Evolutionary conservation across 495 filamentous ascomycete genomes (phyloP), one percentile per base, ranked within the genome.

Genomic region (Penicillium malachiteum): DNA sequence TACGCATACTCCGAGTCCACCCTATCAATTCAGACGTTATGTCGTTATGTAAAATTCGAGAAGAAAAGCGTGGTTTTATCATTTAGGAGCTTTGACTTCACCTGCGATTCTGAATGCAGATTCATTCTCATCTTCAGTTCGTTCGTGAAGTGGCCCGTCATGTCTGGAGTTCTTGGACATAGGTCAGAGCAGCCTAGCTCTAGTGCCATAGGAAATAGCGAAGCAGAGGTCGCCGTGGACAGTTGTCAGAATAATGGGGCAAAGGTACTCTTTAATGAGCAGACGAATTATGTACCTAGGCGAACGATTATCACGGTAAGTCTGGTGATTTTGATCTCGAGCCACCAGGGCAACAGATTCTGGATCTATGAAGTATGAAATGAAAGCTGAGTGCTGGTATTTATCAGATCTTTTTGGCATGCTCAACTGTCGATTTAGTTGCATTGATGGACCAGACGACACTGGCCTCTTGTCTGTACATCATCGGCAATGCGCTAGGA

Each of bases 401-500:
- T 37, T 37, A 10, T 34, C 48, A 81, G 79, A 80, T 82, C 54
- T 82, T 82, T 54, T 62, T 83, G 33, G 78, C 78, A 16, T 83
- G 80, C 54, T 73, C 80, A n/a, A 79, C 68, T n/a, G 75, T 81
- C 52, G 79, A 83, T 51, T 52, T 83, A 18, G 50, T 83, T 30
- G 76, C 80, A 5, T 67, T 81, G 57, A 81, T 81, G 68, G 80
- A 81, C 62, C 78, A 82, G 63, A 83, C 80, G 3, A 81, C 77
- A 6, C 62, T 83, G 21, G 79, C 79, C 0, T 69, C 75, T 30
- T 79, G 76, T 69, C 65, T 81, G 31, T 77, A 77, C 12, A 79
- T 80, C 54, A 76, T 83, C 38, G 72, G 74, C 7, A 76, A 74
- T 52, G 67, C 76, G 0, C 56, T 83, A 1, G 67, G 75, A 35